Evolutionary conservation across 2,329 filamentous ascomycete genomes (phyloP).

Genomic region (Fusarium sp.): DNA sequence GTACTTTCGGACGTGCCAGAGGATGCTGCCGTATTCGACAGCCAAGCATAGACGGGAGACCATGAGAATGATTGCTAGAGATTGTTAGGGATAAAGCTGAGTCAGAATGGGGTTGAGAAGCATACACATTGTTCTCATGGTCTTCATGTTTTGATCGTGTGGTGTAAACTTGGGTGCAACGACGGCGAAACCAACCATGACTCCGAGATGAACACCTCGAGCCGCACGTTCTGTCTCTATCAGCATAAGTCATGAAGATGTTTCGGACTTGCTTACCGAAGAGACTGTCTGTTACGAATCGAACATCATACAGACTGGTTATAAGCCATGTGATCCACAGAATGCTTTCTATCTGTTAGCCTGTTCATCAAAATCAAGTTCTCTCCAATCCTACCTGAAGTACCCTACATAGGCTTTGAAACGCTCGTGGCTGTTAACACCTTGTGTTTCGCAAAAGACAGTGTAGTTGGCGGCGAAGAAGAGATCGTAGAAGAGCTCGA

Average conservation of each 20-base stretch:
- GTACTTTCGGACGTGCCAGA: constrained; percentile 55
- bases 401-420: constrained; percentile 51
- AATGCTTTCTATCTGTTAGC: constrained; percentile 49
- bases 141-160: constrained; percentile 47
- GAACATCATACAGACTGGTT: constrained; percentile 71
- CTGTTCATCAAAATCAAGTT: background rate
- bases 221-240: constrained; percentile 57
- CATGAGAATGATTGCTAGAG: constrained; percentile 57
- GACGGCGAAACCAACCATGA: constrained; percentile 72
- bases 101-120: too few relatives aligned
- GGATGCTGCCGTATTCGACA: constrained; percentile 61
- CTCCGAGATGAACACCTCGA: constrained; percentile 68
- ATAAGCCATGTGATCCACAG: constrained; percentile 77
- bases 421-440: constrained; percentile 45
- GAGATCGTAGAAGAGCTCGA: constrained; percentile 52
- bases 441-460: constrained; percentile 58
- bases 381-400: constrained; percentile 42
- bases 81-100: too few relatives aligned
- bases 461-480: constrained; percentile 68
- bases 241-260: background rate
- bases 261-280: constrained; percentile 52
- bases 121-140: constrained; percentile 55
- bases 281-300: constrained; percentile 71
- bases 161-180: constrained; percentile 61
- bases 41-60: constrained; percentile 63